phyloP scores from a whole-genome alignment of 768 basidiomycete genomes.

The Leccinum rimulosum region DNA sequence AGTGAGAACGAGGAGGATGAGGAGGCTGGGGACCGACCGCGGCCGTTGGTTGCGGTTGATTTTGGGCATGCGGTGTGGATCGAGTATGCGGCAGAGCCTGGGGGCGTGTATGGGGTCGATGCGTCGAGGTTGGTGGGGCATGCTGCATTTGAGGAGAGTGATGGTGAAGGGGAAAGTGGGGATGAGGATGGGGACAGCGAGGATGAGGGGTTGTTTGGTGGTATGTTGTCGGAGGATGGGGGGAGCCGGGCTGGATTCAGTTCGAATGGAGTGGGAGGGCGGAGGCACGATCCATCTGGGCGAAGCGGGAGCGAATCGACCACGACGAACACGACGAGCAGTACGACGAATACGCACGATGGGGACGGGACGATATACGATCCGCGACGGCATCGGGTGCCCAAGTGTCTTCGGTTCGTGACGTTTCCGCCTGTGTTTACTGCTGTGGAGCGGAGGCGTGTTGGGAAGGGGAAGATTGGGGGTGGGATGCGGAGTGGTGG shows the following conservation, averaged over 20 bases:
- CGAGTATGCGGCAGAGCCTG: slow-evolving; percentile 46
- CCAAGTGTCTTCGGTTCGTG: slow-evolving; percentile 64
- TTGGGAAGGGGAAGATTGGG: background rate
- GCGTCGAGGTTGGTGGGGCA: slow-evolving; percentile 30
- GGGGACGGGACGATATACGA: slow-evolving; percentile 23
- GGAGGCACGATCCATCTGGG: background rate
- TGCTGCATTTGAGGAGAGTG: slow-evolving; percentile 24
- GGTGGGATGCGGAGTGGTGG: background rate
- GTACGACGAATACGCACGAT: slow-evolving; percentile 11
- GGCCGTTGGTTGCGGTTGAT: slow-evolving; percentile 77
- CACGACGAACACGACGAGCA: background rate
- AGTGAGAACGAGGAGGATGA: slow-evolving; percentile 33
- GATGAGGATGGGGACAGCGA: background rate
- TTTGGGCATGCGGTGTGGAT: slow-evolving; percentile 90
- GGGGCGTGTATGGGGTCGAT: slow-evolving; percentile 29
- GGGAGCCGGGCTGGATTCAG: background rate
- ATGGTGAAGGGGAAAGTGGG: slow-evolving; percentile 24
- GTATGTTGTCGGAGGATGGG: slow-evolving; percentile 12
- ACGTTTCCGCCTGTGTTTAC: slow-evolving; percentile 56
- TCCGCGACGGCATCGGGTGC: slow-evolving; percentile 27
- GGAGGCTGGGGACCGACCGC: slow-evolving; percentile 45
- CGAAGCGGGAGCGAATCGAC: slow-evolving; percentile 6
- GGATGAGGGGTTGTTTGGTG: slow-evolving; percentile 12
- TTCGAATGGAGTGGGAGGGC: slow-evolving; percentile 3
- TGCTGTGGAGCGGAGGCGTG: slow-evolving; percentile 16